These are phyloP conservation scores for Crithidia mellificae DNA, from an alignment of 208 protist species.

Conservation along the genomic window DNA sequence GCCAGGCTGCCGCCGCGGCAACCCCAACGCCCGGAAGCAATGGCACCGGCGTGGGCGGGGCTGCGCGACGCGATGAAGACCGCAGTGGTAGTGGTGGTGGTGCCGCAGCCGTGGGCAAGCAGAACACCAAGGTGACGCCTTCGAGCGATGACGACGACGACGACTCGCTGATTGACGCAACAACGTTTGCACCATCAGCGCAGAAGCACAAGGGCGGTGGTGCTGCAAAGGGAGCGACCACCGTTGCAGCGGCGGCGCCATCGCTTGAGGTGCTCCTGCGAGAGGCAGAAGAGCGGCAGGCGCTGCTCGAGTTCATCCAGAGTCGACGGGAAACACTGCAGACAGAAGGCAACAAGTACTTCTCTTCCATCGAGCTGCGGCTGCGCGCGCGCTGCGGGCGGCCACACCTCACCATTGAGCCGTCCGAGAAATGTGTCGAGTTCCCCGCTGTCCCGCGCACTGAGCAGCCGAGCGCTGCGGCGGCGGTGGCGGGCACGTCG, in stretches of 20 bases:
- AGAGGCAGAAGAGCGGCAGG: slow-evolving; percentile 67
- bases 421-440: slow-evolving; percentile 50
- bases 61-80: too few relatives aligned
- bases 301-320: slow-evolving; percentile 60
- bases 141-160: slow-evolving; percentile 21
- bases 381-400: slow-evolving; percentile 76
- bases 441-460: slow-evolving; percentile 46
- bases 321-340: slow-evolving; percentile 48
- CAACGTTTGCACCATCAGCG: neutral
- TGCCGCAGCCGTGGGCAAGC: neutral
- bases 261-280: slow-evolving; percentile 56
- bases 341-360: slow-evolving; percentile 59
- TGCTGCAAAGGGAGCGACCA: neutral
- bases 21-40: neutral
- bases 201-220: neutral
- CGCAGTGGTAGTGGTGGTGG: neutral
- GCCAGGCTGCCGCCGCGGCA: neutral
- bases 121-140: neutral
- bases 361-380: slow-evolving; percentile 78
- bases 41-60: too few relatives aligned
- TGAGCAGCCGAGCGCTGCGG: slow-evolving; percentile 5
- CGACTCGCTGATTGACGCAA: neutral
- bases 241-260: slow-evolving; percentile 15
- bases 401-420: slow-evolving; percentile 71
- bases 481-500: neutral